phyloP scores from a whole-genome alignment of 352 stramenopile species.

The Globisporangium rhizosaccharum region DNA sequence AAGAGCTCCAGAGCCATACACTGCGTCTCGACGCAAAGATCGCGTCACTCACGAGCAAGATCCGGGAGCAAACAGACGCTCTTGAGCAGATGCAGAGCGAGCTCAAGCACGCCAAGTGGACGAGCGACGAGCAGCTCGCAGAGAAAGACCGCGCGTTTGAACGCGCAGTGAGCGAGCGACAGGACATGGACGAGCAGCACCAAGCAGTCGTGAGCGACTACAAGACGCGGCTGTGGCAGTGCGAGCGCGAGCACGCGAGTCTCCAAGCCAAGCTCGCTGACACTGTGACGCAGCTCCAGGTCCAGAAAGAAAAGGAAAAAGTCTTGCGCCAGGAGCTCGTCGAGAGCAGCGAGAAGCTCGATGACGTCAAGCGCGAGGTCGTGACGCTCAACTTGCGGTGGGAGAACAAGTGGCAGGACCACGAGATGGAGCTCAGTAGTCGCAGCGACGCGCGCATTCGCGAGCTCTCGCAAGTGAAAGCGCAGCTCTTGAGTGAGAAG shows the following conservation, averaged over 20 bases:
- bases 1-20: constrained; percentile 21
- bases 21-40: constrained; percentile 35
- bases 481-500: constrained; percentile 51
- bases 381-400: constrained; percentile 57
- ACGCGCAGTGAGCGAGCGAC: constrained; percentile 31
- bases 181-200: constrained; percentile 58
- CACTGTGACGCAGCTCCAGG: constrained; percentile 29
- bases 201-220: constrained; percentile 30
- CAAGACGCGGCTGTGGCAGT: constrained; percentile 48
- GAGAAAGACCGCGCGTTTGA: constrained; percentile 64
- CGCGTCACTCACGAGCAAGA: constrained; percentile 32
- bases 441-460: constrained; percentile 40
- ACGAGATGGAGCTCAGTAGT: constrained; percentile 45
- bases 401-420: constrained; percentile 64
- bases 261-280: constrained; percentile 53
- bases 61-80: constrained; percentile 49
- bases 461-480: constrained; percentile 52
- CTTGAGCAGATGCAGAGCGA: constrained; percentile 41
- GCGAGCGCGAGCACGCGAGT: constrained; percentile 33
- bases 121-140: constrained; percentile 48
- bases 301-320: constrained; percentile 63
- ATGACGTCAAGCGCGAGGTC: constrained; percentile 59
- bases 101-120: constrained; percentile 58
- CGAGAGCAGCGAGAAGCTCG: constrained; percentile 48
- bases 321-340: constrained; percentile 44